Base-by-base conservation (phyloP, 169 alveolate species). In the Plasmodium vinckei region DNA sequence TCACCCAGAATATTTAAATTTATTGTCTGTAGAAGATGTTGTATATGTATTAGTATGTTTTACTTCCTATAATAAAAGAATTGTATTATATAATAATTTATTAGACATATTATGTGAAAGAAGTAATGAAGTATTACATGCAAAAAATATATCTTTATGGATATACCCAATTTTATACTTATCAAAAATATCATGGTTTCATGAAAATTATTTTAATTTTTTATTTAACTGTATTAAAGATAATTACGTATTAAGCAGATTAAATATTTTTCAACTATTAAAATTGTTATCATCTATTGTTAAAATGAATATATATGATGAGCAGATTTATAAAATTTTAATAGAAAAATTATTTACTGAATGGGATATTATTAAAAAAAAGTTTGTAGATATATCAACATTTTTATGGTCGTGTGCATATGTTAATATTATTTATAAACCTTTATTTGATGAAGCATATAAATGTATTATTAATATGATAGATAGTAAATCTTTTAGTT, bases 371-470 rank as follows among this genome's bases (percentile, higher is more conserved):
- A 77, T 77, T 3, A 77, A 77, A 17, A 56, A 27, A 51, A 77
- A 77, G 47, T 7, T 77, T 15, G 23, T 77, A 9, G 88, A 77
- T 13, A 68, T 77, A 15, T 49, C 88, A 0, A 77, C 88, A n/a
- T 77, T 77, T 46, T 51, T 77, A 54, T 77, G 88, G 88, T 63
- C 77, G 5, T 77, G 88, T 77, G 88, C 88, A 33, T 77, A 77
- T 51, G 75, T 64, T 0, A 77, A 77, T 19, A 61, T 77, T 1
- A 77, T 77, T 15, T 77, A 49, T 77, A 64, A 77, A 56, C 88
- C 88, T 39, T 44, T 77, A 1, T 77, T 77, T 51, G 88, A 77
- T 49, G 47, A 25, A 13, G 27, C 88, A 1, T 77, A 77, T 64
- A 19, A 13, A 7, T 33, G 33, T 15, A 21, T 77, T 1, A 9